Base-by-base conservation (phyloP, 2,329 filamentous ascomycete genomes). In the Claviceps arundinis region DNA sequence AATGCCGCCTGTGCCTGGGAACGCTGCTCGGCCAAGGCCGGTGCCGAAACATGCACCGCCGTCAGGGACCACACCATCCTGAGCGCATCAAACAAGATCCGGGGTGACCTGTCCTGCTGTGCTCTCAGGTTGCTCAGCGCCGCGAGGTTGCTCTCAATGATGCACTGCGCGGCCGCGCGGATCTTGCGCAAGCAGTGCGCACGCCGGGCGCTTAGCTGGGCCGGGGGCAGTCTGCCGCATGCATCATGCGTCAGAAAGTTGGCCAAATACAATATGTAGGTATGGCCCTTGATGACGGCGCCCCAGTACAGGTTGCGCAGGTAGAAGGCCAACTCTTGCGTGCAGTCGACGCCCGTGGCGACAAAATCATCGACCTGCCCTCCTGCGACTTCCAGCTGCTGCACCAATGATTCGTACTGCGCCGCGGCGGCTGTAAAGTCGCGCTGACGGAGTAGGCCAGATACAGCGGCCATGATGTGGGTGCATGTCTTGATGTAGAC, bases 61-160 rank as follows among this genome's bases (percentile, higher is more conserved):
- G 62, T 64, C 19, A 70, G 60, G 8, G 69, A 69, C 65, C 68
- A 71, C 16, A 70, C 59, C 30, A 70, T 53, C 58, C 63, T 65
- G 41, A 71, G 52, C 1, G 66, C 67, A 30, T 69, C 65, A 50
- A 70, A 69, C 41, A 69, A 55, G 11, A 61, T 59, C 42, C 57
- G 60, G 22, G 67, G 68, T 9, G 65, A 59, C 38, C 58, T 58
- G 47, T 64, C 61, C 9, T 57, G 56, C 38, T 58, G 55, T 2
- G 56, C 54, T 9, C 56, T 51, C 19, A 60, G 56, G 2, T 60
- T 59, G 13, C 60, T 61, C 9, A 70, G 54, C 6, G 60, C 53
- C 11, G 19, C 40, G 1, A 62, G 61, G 5, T 65, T 55, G 24
- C 53, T 54, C 13, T 62, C 56, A 17, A 70, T 34, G 8, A 71